These are phyloP conservation scores for Rhodotorula graminis DNA, from an alignment of 768 basidiomycete species.

Conservation along the genomic window DNA sequence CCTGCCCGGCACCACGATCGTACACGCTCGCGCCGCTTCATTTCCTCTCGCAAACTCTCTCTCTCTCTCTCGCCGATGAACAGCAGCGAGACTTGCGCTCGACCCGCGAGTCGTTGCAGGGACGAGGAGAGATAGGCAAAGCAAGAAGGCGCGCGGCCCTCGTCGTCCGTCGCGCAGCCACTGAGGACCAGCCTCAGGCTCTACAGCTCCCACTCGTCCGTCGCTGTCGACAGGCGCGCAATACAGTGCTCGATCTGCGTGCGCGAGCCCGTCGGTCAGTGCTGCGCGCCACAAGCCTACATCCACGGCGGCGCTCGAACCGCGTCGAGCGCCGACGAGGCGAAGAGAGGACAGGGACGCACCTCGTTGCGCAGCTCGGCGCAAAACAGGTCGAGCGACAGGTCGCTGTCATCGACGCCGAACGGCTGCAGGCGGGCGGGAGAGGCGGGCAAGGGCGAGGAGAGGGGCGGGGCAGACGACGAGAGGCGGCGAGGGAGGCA, in stretches of 20 bases:
- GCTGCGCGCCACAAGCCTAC: too few relatives aligned
- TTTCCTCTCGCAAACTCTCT: too few relatives aligned
- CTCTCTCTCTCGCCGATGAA: too few relatives aligned
- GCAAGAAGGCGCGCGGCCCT: too few relatives aligned
- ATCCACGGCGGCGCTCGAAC: neutral
- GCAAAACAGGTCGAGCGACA: conserved; percentile 38
- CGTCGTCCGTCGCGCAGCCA: too few relatives aligned
- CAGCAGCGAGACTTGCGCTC: neutral
- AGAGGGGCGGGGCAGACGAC: too few relatives aligned
- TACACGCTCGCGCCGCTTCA: too few relatives aligned
- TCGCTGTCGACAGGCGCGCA: neutral
- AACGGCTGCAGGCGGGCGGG: conserved; percentile 12
- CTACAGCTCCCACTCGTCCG: neutral
- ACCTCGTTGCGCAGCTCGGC: conserved; percentile 41
- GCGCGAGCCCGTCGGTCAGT: neutral
- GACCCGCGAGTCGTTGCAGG: neutral
- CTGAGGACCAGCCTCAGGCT: too few relatives aligned
- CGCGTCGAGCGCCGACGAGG: neutral
- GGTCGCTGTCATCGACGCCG: conserved; percentile 35
- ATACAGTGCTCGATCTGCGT: conserved; percentile 32
- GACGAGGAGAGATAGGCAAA: too few relatives aligned
- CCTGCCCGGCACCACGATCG: too few relatives aligned
- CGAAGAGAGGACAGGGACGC: neutral
- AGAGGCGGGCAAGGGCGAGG: too few relatives aligned
- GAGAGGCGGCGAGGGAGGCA: too few relatives aligned